phyloP scores from a whole-genome alignment of 208 protist genomes.

The Acanthamoeba healyi region DNA sequence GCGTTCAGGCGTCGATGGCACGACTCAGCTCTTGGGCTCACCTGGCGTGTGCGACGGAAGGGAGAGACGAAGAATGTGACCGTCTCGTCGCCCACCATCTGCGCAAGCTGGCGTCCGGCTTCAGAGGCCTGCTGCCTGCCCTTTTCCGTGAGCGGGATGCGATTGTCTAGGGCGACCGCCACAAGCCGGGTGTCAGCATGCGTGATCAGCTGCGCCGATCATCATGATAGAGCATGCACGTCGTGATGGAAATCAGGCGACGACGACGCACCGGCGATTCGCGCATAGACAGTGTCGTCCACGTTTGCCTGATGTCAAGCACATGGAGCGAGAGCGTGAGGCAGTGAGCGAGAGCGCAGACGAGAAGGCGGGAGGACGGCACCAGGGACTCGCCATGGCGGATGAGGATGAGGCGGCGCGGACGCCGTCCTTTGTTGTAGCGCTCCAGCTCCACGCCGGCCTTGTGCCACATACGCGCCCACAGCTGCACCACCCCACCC shows the following conservation, averaged over 20 bases:
- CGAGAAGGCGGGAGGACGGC: not conserved
- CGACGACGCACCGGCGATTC: not conserved
- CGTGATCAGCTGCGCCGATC: too few species aligned
- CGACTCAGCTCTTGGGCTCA: constrained; percentile 5
- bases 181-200: too few species aligned
- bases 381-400: constrained; percentile 21
- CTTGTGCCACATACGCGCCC: not conserved
- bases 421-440: constrained; percentile 12
- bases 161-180: constrained; percentile 70
- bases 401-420: not conserved
- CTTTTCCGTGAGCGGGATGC: constrained; percentile 1
- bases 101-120: constrained; percentile 91
- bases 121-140: constrained; percentile 90
- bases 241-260: not conserved
- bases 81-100: constrained; percentile 92
- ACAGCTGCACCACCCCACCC: not conserved
- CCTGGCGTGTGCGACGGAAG: constrained; percentile 92
- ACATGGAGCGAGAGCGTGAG: not conserved
- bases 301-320: constrained; percentile 33
- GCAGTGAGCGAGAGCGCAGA: not conserved
- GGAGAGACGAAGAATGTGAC: constrained; percentile 95
- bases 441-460: not conserved
- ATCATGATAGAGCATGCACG: not conserved
- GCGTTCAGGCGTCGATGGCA: not conserved
- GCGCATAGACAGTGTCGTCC: constrained; percentile 4